Conservation (phyloP, 371 early-diverging fungal species). For the Rhizopus sp. region DNA sequence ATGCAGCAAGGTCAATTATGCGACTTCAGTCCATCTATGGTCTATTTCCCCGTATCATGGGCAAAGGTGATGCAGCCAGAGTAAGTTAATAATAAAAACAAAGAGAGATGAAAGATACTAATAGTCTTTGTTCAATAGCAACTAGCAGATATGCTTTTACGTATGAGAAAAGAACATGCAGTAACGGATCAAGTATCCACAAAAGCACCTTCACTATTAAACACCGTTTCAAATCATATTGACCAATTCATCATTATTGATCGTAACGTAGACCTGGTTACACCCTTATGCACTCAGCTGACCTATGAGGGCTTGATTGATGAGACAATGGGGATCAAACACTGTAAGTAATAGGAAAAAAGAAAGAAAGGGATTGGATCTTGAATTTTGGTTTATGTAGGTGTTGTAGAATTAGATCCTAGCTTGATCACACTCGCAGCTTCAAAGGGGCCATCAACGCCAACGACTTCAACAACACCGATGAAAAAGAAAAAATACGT, state of each 20-base stretch:
- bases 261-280: slow-evolving; percentile 85
- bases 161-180: slow-evolving; percentile 82
- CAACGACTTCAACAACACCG: slow-evolving; percentile 24
- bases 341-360: slow-evolving; percentile 40
- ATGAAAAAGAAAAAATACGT: slow-evolving; percentile 78
- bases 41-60: slow-evolving; percentile 83
- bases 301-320: slow-evolving; percentile 95
- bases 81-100: slow-evolving; percentile 28
- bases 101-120: neutral
- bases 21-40: slow-evolving; percentile 86
- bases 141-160: slow-evolving; percentile 77
- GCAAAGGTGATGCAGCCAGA: slow-evolving; percentile 87
- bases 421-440: slow-evolving; percentile 33
- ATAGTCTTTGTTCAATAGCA: slow-evolving; percentile 36
- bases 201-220: slow-evolving; percentile 37
- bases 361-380: neutral
- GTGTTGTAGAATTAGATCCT: slow-evolving; percentile 66
- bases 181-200: slow-evolving; percentile 56
- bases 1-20: slow-evolving; percentile 83
- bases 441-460: slow-evolving; percentile 13
- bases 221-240: slow-evolving; percentile 67
- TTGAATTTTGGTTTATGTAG: slow-evolving; percentile 19
- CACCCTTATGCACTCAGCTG: slow-evolving; percentile 90
- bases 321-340: slow-evolving; percentile 71
- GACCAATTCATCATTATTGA: slow-evolving; percentile 93